A percentile compares a stretch with the other conserved stretches of the same genome.
These are phyloP conservation scores for Aspergillus heteromorphus DNA, from an alignment of 495 filamentous ascomycete species.

Conservation along the genomic window DNA sequence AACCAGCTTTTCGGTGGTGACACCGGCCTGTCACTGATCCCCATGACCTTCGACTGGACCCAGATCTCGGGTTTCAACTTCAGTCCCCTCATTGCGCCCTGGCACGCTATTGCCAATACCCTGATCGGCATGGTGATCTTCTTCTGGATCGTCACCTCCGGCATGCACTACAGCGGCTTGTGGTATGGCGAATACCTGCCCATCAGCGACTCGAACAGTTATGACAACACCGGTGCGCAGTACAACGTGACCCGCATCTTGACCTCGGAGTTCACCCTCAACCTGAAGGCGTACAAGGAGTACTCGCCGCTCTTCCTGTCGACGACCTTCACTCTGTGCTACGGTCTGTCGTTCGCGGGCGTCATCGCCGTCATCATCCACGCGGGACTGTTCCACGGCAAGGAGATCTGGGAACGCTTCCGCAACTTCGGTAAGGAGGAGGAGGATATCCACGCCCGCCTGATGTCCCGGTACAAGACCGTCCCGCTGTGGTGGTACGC, in stretches of 20 bases:
- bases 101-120: constrained; percentile 58
- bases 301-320: constrained; percentile 62
- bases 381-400: constrained; percentile 49
- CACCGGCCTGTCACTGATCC: constrained; percentile 55
- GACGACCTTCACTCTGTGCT: constrained; percentile 52
- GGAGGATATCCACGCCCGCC: constrained; percentile 59
- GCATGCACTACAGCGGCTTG: constrained; percentile 46
- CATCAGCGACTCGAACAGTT: constrained; percentile 50
- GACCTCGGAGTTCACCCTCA: constrained; percentile 49
- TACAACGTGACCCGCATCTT: constrained; percentile 53
- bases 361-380: constrained; percentile 53
- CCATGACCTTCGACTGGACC: constrained; percentile 67
- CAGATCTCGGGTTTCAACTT: constrained; percentile 60
- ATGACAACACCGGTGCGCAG: constrained; percentile 48
- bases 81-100: constrained; percentile 64
- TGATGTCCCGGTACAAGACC: constrained; percentile 55
- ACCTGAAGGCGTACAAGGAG: constrained; percentile 43
- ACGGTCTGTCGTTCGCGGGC: constrained; percentile 57
- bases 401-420: constrained; percentile 48
- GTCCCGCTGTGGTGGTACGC: constrained; percentile 63
- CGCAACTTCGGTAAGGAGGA: constrained; percentile 48
- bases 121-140: constrained; percentile 51
- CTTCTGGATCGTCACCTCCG: constrained; percentile 47
- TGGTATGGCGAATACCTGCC: constrained; percentile 51
- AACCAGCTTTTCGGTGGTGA: constrained; percentile 58